A percentile compares a stretch with the other conserved stretches of the same genome.
These are phyloP conservation scores for Fistulifera pelliculosa DNA, from an alignment of 108 stramenopile species.

Conservation along the genomic window DNA sequence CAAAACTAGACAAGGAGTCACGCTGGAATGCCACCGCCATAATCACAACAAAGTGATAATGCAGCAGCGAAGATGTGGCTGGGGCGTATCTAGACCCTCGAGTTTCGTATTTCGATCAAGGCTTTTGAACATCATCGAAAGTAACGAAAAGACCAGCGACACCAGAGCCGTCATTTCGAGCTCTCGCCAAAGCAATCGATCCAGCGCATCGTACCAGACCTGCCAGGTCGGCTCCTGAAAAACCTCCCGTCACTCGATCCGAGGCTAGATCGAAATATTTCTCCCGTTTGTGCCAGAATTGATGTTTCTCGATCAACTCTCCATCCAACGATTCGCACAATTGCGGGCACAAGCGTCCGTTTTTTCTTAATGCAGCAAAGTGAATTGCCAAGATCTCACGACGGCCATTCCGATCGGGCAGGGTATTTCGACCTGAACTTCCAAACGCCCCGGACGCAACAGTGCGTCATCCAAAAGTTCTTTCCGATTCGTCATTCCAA, in stretches of 20 bases:
- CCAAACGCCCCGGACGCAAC: conserved; percentile 86
- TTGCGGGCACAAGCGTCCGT: conserved; percentile 49
- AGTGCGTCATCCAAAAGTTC: conserved; percentile 90
- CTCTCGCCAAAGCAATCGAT: conserved; percentile 56
- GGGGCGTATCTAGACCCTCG: too few species aligned
- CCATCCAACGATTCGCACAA: conserved; percentile 61
- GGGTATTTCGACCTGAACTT: conserved; percentile 82
- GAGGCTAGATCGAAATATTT: conserved; percentile 46
- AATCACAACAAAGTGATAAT: too few species aligned
- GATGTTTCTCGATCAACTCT: not conserved
- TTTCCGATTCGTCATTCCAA: conserved; percentile 93
- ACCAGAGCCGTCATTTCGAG: conserved; percentile 53
- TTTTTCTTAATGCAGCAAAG: conserved; percentile 44
- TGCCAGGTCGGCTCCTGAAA: conserved; percentile 82
- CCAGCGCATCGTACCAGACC: conserved; percentile 85
- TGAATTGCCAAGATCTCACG: conserved; percentile 69
- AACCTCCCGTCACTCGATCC: conserved; percentile 55
- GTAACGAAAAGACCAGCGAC: conserved; percentile 61
- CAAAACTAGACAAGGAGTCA: too few species aligned
- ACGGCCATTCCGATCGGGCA: conserved; percentile 46
- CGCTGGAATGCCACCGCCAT: too few species aligned
- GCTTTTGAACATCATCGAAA: conserved; percentile 71
- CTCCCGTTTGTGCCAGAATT: not conserved
- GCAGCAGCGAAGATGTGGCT: too few species aligned
- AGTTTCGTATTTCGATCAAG: conserved; percentile 33